Conservation (phyloP, 371 early-diverging fungal genomes). For the Mortierella sp. region DNA sequence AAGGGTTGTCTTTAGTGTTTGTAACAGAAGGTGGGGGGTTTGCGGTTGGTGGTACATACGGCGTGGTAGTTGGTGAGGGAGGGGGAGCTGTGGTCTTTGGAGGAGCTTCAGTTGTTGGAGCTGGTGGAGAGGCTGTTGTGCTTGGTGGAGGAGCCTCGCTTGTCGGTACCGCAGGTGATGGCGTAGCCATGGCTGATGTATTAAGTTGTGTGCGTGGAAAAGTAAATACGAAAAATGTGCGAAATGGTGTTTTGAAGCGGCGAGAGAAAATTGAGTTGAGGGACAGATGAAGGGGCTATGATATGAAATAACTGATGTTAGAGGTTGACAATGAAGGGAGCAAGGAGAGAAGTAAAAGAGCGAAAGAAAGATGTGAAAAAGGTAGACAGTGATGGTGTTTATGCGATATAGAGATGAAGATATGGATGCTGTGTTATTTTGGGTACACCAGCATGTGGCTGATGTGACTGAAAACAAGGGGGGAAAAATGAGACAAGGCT, state of each 20-base stretch:
- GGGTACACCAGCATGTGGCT: not conserved
- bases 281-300: not conserved
- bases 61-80: constrained; percentile 8
- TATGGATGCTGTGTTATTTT: constrained; percentile 3
- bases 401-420: not conserved
- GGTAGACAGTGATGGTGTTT: not conserved
- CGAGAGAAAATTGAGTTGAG: not conserved
- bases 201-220: not conserved
- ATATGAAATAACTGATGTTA: not conserved
- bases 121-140: not conserved
- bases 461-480: constrained; percentile 7
- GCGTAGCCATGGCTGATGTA: not conserved
- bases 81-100: not conserved
- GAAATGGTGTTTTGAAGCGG: not conserved
- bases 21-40: too few species aligned
- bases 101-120: constrained; percentile 3
- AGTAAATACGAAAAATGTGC: not conserved
- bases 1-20: too few species aligned
- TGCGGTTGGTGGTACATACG: not conserved
- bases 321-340: not conserved
- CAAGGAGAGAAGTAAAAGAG: not conserved
- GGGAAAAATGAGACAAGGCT: not conserved
- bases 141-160: constrained; percentile 3
- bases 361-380: constrained; percentile 3
- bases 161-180: not conserved